A percentile compares a stretch with the other conserved stretches of the same genome.
Conservation (phyloP, 305 asterid species). For the Striga hermonthica region DNA sequence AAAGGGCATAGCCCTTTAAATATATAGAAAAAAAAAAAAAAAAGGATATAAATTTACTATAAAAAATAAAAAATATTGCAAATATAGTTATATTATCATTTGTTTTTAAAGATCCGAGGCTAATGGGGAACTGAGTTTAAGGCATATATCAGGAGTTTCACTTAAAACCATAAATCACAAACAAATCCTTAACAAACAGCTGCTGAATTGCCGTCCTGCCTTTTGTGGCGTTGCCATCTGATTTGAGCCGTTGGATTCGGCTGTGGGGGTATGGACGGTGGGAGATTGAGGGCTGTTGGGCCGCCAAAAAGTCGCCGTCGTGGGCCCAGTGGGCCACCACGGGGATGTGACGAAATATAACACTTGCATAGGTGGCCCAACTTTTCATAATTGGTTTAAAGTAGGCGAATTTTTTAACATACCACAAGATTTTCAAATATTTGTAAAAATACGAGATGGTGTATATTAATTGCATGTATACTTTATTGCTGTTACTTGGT, state of each 20-base stretch:
- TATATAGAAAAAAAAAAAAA: constrained; percentile 29
- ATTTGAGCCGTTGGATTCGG: constrained; percentile 37
- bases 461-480: not conserved
- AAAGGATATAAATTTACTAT: not conserved
- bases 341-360: not conserved
- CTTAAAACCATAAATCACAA: constrained; percentile 21
- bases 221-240: constrained; percentile 22
- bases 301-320: constrained; percentile 25
- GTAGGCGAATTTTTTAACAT: no score
- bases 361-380: no score
- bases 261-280: constrained; percentile 29
- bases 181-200: constrained; percentile 32
- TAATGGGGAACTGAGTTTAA: constrained; percentile 16
- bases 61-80: not conserved
- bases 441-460: no score
- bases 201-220: constrained; percentile 40
- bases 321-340: constrained; percentile 35
- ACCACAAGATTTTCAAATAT: not conserved
- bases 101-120: constrained; percentile 34
- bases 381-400: no score
- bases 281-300: constrained; percentile 32
- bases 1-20: constrained; percentile 24
- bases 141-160: constrained; percentile 6
- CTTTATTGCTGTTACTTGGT: no score
- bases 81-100: not conserved